Base-by-base conservation (phyloP, 805 yeast genomes). In the Candida andamanensis region DNA sequence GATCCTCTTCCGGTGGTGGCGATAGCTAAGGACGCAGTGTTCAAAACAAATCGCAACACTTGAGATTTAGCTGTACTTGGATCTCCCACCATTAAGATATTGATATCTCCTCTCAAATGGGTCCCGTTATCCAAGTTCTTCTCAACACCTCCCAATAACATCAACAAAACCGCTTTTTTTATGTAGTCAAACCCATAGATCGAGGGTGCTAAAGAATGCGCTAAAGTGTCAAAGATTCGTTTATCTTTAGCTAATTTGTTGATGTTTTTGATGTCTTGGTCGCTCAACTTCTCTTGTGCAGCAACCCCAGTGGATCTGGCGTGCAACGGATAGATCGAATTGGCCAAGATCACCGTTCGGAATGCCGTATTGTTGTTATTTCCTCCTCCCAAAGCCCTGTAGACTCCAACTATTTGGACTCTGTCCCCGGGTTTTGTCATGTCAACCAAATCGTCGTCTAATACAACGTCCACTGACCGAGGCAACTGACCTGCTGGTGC, bases 1-100 rank as follows among this genome's bases (percentile, higher is more conserved):
- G 97, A 90, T 42, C 98, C 98, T 58, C 95, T 79, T 67, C 98
- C 98, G 0, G 98, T 92, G 1, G 98, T 92, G 17, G 97, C 97
- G 46, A 92, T 87, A 3, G 97, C 97, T 46, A 92, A 67, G 1
- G 95, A 70, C 1, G 98, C 98, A 1, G 97, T 90, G 55, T 90
- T 92, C 41, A 92, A 69, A 13, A 92, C 97, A 53, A 92, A 90
- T 44, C 97, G 74, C 42, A 92, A 72, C 67, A 92, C 80, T 63
- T 92, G 98, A 4, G 97, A 89, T 58, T 92, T 92, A 16, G 98
- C 97, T 12, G 98, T 92, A 6, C 97, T 86, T 10, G 98, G 98
- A 58, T 92, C 98, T 63, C 98, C 98, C 24, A 92, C 97, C 95
- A 92, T 84, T 32, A 92, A 68, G 34, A 92, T 70, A 54, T 92